phyloP scores from a whole-genome alignment of 1,139 yeast species.

The Candida pseudoviswanathii region DNA sequence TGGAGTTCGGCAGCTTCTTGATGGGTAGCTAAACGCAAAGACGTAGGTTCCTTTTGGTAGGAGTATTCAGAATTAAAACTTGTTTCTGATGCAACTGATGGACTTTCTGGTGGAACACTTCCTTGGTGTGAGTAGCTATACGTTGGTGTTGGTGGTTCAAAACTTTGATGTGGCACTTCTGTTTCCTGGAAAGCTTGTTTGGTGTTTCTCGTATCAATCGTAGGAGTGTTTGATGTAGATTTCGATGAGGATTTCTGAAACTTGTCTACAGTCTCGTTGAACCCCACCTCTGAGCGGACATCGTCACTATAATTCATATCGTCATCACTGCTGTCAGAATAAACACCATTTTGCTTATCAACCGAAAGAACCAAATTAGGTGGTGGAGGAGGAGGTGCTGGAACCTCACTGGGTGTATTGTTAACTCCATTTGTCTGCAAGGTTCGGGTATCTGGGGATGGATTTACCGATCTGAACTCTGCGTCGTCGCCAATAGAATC shows the following conservation, averaged over 20 bases:
- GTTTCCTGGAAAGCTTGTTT: not conserved
- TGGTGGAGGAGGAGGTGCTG: no score
- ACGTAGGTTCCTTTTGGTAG: conserved; percentile 35
- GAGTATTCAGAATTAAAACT: conserved; percentile 41
- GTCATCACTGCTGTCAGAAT: conserved; percentile 13
- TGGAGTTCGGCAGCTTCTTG: not conserved
- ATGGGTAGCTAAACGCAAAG: conserved; percentile 21
- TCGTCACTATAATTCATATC: conserved; percentile 17
- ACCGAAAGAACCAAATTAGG: conserved; percentile 14
- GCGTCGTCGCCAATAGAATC: not conserved
- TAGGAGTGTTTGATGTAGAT: not conserved
- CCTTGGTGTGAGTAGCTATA: conserved; percentile 9
- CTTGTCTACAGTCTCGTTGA: not conserved
- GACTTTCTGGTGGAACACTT: conserved; percentile 23
- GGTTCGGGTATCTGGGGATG: not conserved
- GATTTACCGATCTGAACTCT: not conserved
- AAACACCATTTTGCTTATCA: conserved; percentile 9
- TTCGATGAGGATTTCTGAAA: conserved; percentile 1
- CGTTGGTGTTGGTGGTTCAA: conserved; percentile 31
- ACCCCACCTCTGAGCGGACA: conserved; percentile 2
- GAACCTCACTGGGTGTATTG: not conserved
- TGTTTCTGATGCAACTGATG: conserved; percentile 27
- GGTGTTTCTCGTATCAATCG: not conserved
- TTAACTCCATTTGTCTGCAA: not conserved
- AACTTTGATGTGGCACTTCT: not conserved